Evolutionary conservation across 768 basidiomycete genomes (phyloP).

Genomic region (Hebeloma cylindrosporum): DNA sequence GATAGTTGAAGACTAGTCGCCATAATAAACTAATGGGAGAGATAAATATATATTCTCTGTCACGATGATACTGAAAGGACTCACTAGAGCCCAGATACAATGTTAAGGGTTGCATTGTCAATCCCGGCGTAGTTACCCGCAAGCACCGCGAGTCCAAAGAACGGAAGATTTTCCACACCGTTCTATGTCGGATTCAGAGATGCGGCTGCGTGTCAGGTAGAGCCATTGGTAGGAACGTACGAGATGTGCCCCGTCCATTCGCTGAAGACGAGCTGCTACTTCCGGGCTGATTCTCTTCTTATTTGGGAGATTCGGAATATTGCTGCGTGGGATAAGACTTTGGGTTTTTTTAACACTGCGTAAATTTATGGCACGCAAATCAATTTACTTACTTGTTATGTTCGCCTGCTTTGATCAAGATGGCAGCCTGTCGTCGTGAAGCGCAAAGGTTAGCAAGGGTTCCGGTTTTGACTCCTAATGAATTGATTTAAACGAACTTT

Average conservation of each 20-base stretch:
- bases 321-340: conserved; percentile 35
- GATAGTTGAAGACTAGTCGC: too few species aligned
- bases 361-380: neutral
- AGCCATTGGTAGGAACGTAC: conserved; percentile 17
- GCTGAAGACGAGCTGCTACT: conserved; percentile 25
- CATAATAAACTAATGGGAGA: too few species aligned
- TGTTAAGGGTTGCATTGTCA: conserved; percentile 27
- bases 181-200: conserved; percentile 21
- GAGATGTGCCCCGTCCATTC: conserved; percentile 38
- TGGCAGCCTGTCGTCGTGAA: neutral
- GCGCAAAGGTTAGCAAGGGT: conserved; percentile 1
- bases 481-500: conserved; percentile 24
- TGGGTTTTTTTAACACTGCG: conserved; percentile 30
- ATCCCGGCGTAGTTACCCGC: conserved; percentile 23
- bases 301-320: conserved; percentile 19
- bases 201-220: neutral
- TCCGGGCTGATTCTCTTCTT: conserved; percentile 29
- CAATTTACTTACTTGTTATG: conserved; percentile 31
- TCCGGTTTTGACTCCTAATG: neutral
- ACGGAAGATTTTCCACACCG: conserved; percentile 22
- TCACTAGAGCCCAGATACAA: too few species aligned
- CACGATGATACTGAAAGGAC: too few species aligned
- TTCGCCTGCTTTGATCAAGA: conserved; percentile 15
- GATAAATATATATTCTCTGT: too few species aligned
- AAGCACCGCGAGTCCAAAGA: conserved; percentile 23